phyloP scores from a whole-genome alignment of 768 basidiomycete species.

The Suillus bovinus region DNA sequence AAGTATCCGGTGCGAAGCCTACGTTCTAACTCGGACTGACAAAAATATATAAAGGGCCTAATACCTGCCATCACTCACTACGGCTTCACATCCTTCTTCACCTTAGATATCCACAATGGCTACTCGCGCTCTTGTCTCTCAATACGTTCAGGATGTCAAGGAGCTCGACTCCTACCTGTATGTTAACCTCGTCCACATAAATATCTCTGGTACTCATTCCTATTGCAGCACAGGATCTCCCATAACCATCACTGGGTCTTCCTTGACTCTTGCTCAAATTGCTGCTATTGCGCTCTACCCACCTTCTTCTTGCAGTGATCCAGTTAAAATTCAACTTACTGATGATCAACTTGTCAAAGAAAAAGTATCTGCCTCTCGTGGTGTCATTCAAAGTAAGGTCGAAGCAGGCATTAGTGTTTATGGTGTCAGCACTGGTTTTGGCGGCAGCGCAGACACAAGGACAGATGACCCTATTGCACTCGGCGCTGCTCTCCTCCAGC shows the following conservation, averaged over 20 bases:
- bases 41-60: background rate
- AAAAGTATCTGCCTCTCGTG: conserved; percentile 62
- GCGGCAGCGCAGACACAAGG: conserved; percentile 86
- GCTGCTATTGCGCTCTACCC: conserved; percentile 72
- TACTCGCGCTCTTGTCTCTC: conserved; percentile 41
- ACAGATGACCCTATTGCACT: conserved; percentile 73
- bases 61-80: background rate
- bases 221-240: conserved; percentile 56
- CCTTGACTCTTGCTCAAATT: conserved; percentile 73
- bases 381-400: conserved; percentile 67
- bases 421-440: conserved; percentile 84
- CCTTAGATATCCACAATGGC: conserved; percentile 10
- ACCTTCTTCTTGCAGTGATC: conserved; percentile 30
- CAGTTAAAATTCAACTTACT: conserved; percentile 22
- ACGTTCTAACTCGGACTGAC: background rate
- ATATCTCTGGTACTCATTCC: background rate
- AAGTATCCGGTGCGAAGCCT: background rate
- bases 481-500: conserved; percentile 82
- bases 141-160: conserved; percentile 57
- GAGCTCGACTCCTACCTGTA: conserved; percentile 70
- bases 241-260: conserved; percentile 67
- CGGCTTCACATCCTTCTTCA: background rate
- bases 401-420: conserved; percentile 71
- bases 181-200: conserved; percentile 15
- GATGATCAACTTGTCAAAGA: conserved; percentile 35